Percentiles rank a stretch among this genome's conserved stretches.
phyloP scores from a whole-genome alignment of 2,329 filamentous ascomycete species.

The Ophiostoma sp. region DNA sequence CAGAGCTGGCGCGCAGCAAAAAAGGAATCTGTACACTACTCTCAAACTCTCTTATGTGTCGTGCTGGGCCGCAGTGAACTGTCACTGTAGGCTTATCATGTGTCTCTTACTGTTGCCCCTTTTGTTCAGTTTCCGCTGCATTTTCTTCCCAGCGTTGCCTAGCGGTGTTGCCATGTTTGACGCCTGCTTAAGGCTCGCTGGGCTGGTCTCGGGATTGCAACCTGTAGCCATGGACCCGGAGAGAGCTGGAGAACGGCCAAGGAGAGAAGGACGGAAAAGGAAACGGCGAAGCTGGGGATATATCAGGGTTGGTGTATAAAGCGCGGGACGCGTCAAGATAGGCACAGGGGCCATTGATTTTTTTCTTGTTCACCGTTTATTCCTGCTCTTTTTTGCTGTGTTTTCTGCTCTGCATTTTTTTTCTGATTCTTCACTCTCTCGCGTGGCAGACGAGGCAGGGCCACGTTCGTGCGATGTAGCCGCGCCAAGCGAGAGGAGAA shows the following conservation, averaged over 20 bases:
- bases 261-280: background rate
- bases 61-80: constrained; percentile 14
- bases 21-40: constrained; percentile 29
- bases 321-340: constrained; percentile 1
- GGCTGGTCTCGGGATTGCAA: background rate
- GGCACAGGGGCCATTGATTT: background rate
- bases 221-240: background rate
- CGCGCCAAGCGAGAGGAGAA: background rate
- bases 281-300: background rate
- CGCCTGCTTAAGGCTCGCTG: background rate
- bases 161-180: background rate
- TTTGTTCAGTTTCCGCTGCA: background rate
- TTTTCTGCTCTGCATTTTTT: background rate
- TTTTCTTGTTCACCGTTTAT: background rate
- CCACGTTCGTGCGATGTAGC: constrained; percentile 14
- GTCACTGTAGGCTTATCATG: background rate
- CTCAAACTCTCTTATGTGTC: constrained; percentile 10
- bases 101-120: background rate
- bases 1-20: constrained; percentile 27
- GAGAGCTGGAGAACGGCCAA: background rate
- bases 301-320: background rate
- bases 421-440: background rate
- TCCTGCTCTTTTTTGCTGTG: constrained; percentile 2
- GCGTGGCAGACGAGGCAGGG: constrained; percentile 8
- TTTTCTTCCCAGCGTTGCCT: background rate